Conservation (phyloP, 164 flowering plant genomes). For the Piper betle region DNA sequence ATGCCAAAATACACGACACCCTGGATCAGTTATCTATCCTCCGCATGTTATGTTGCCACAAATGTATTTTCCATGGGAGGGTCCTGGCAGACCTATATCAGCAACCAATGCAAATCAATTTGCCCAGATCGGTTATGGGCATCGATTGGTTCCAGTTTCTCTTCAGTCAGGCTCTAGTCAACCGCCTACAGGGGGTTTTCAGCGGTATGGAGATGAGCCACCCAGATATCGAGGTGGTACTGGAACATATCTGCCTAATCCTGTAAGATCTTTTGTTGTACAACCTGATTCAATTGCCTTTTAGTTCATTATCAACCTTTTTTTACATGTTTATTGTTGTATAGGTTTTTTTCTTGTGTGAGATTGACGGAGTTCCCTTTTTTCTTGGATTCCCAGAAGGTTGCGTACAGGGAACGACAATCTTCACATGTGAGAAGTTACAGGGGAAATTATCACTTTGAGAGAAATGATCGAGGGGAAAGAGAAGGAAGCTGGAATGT, state of each 20-base stretch:
- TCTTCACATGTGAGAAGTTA: constrained; percentile 39
- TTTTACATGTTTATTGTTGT: no score
- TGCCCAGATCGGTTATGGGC: constrained; percentile 56
- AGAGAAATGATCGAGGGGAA: constrained; percentile 57
- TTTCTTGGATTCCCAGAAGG: constrained; percentile 39
- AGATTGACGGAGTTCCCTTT: not conserved
- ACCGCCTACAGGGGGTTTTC: constrained; percentile 60
- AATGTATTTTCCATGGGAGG: constrained; percentile 72
- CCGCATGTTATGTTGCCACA: constrained; percentile 69
- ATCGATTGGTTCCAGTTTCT: constrained; percentile 63
- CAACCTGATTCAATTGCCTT: not conserved
- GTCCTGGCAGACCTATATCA: constrained; percentile 81
- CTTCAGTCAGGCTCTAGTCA: constrained; percentile 48
- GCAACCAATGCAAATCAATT: constrained; percentile 40
- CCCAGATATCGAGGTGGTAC: constrained; percentile 95
- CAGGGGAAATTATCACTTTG: constrained; percentile 51
- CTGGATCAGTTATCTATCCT: constrained; percentile 46
- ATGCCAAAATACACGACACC: constrained; percentile 54
- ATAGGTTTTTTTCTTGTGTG: not conserved
- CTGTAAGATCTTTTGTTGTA: constrained; percentile 38
- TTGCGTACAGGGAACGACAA: constrained; percentile 52
- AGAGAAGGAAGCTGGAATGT: constrained; percentile 82
- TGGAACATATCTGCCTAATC: constrained; percentile 95
- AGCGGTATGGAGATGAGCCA: constrained; percentile 54
- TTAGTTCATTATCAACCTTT: not conserved